Conservation (phyloP, 1,284 basidiomycete species). For the Malassezia equina region DNA sequence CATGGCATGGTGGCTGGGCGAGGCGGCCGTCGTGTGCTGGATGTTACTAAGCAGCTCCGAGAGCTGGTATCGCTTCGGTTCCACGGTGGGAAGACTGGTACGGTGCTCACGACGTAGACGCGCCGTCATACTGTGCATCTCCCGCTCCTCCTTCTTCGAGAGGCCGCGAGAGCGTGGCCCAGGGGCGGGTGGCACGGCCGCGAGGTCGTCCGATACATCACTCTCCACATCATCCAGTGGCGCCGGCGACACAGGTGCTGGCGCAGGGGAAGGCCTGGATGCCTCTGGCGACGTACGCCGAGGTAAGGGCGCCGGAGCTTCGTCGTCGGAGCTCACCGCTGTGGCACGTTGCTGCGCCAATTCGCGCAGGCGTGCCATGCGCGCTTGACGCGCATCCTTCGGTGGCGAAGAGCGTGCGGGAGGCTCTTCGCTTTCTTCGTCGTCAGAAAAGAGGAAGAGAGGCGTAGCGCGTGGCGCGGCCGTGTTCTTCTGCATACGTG, state of each 20-base stretch:
- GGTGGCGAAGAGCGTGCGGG: not conserved
- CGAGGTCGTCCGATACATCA: not conserved
- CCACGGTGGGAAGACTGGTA: conserved; percentile 14
- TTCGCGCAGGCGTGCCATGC: conserved; percentile 11
- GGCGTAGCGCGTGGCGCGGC: not conserved
- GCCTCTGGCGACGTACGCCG: not conserved
- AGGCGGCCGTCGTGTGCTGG: conserved; percentile 2
- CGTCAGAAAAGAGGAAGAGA: not conserved
- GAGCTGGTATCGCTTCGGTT: conserved; percentile 29
- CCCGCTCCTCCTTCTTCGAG: conserved; percentile 32
- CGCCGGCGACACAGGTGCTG: not conserved
- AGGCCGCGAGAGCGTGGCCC: conserved; percentile 20
- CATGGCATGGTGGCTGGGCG: not conserved
- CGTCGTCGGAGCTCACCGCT: not conserved
- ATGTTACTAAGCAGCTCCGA: conserved; percentile 31
- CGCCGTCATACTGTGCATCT: conserved; percentile 35
- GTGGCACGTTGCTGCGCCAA: conserved; percentile 9
- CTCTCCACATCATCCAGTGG: not conserved
- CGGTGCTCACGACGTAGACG: conserved; percentile 31
- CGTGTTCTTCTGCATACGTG: not conserved
- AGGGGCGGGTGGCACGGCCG: not conserved
- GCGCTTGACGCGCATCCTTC: not conserved
- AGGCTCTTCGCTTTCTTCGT: not conserved
- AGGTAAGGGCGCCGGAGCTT: not conserved
- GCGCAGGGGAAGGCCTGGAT: not conserved